Evolutionary conservation across 768 basidiomycete genomes (phyloP), one percentile per base, ranked within the genome.

Genomic region (Xanthoconium purpureum): DNA sequence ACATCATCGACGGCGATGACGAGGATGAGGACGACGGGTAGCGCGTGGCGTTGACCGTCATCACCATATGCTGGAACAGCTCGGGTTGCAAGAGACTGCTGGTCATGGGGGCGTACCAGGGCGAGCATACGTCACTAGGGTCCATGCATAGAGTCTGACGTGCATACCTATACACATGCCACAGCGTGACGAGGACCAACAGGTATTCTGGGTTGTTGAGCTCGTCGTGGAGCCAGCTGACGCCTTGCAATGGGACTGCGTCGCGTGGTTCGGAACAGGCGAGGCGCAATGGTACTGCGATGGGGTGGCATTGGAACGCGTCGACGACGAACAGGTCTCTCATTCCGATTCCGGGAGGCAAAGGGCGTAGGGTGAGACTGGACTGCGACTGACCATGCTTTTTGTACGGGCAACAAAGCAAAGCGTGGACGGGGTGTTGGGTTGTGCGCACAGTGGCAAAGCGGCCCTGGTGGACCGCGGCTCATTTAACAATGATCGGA

Each of bases 171-270:
- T 92, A 94, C 29, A 93, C 73, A 62, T 89, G 80, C 84, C 87
- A 91, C 24, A 92, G 80, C 76, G 88, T 83, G 76, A 90, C 84
- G 43, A 90, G 76, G 71, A 84, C 88, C 47, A 80, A 78, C 15
- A 84, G 71, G 68, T 91, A 91, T 66, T 89, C 87, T 42, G 39
- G 37, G 18, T 81, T 77, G 66, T 79, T 78, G 51, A 9, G 74
- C 11, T 88, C 88, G 51, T 78, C 78, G 20, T 82, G 75, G 40
- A 90, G 74, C 46, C 79, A 79, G 45, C 24, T 24, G 24, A 24
- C 4, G 24, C 24, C 24, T 24, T 24, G 24, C 4, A 24, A 24
- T 24, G 24, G 24, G 24, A 24, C 24, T 24, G 28, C 44, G 36
- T 42, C 33, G n/a, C 9, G n/a, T 28, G 45, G 36, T 3, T 46